Base-by-base conservation (phyloP, 225 moss, liverwort and hornwort species). In the Polytrichum formosum region DNA sequence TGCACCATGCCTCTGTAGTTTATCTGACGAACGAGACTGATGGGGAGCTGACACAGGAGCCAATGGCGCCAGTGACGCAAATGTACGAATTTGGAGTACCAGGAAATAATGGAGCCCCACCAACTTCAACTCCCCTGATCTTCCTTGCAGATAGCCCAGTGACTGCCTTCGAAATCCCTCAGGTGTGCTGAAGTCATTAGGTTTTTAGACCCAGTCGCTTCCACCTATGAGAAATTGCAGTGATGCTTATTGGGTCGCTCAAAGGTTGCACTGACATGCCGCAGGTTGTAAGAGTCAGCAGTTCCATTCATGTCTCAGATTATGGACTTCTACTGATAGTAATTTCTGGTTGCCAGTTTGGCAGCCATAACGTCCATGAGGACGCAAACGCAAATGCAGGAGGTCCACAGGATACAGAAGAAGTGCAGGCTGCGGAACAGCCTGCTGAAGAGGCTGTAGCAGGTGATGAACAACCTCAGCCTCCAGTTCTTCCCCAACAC, bases 131-230 rank as follows among this genome's bases (percentile, higher is more conserved):
- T 26, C 82, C 89, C 13, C 63, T 91, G 9, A 76, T 84, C 23
- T 95, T 85, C 67, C 83, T 90, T 54, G 74, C 94, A 8, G 94
- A 95, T 26, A 81, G 64, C 26, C 72, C 90, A 56, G 87, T 83
- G 61, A 74, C 74, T 30, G 83, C 88, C 55, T 79, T 85, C 16
- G 92, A 95, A 66, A 81, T 92, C 2, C 92, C 94, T 64, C 93
- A 94, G 91, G 93, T 94, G 74, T 58, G 81, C 66, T 33, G 56
- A 53, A 6, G 28, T 18, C 18, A 16, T 46, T 46, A 46, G 13
- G 13, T 13, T 46, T 13, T 46, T 0, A 46, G 46, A 46, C 10
- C 13, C 13, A 16, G 46, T 46, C 4, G 46, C 8, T 46, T 16
- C 46, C 46, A 16, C 16, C 13, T 46, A 16, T 13, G 16, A 46